Evolutionary conservation across 2,329 filamentous ascomycete genomes (phyloP).

Genomic region (Chalara sp.): DNA sequence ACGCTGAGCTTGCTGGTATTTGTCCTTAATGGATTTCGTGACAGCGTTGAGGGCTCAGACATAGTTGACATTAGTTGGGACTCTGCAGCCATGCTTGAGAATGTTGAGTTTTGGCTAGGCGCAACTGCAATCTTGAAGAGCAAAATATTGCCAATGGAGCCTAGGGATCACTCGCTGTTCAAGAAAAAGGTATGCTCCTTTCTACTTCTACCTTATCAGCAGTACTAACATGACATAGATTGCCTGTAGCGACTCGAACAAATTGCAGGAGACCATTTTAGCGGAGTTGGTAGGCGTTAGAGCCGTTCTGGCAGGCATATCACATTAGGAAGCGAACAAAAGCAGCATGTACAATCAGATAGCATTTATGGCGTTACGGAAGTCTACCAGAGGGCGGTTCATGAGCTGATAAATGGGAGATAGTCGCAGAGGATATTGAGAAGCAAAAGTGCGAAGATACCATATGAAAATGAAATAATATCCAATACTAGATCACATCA

Average conservation of each 20-base stretch:
- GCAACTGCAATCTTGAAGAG: conserved; percentile 63
- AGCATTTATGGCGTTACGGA: too few species aligned
- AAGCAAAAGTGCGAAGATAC: too few species aligned
- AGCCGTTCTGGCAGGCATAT: neutral
- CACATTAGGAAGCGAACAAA: too few species aligned
- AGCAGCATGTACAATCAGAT: too few species aligned
- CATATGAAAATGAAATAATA: too few species aligned
- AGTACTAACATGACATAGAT: neutral
- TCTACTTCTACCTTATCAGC: neutral
- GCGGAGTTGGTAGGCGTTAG: neutral
- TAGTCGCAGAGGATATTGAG: too few species aligned
- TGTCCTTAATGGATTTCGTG: conserved; percentile 62
- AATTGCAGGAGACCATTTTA: conserved; percentile 6
- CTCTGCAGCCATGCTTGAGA: conserved; percentile 63
- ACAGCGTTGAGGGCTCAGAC: conserved; percentile 53
- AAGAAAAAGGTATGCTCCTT: conserved; percentile 31
- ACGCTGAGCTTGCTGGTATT: conserved; percentile 69
- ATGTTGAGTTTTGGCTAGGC: conserved; percentile 75
- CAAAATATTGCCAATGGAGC: conserved; percentile 64
- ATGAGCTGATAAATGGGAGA: too few species aligned
- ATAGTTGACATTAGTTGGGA: conserved; percentile 75
- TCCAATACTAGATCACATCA: too few species aligned
- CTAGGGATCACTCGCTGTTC: conserved; percentile 61
- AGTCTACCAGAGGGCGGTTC: too few species aligned
- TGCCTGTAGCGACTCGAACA: neutral